These are phyloP conservation scores for Syncephalis fuscata DNA, from an alignment of 371 early-diverging fungal species.

Conservation along the genomic window DNA sequence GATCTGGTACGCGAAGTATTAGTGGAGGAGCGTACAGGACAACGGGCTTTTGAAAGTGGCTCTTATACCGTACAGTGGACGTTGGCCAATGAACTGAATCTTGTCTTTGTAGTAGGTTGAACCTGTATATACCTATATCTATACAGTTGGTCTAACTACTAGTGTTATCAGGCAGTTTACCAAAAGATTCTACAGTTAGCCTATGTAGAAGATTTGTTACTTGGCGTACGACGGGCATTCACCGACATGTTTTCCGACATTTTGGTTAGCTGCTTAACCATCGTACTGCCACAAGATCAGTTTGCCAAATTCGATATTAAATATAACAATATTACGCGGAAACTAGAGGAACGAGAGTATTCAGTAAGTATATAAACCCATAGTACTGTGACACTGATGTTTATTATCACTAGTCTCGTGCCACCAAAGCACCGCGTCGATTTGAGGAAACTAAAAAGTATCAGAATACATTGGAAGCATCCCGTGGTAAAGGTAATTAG, in stretches of 20 bases:
- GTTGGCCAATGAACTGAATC: conserved; percentile 66
- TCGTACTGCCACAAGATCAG: neutral
- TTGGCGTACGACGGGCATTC: conserved; percentile 18
- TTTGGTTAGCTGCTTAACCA: neutral
- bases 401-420: no score
- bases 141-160: no score
- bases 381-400: neutral
- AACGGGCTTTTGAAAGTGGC: conserved; percentile 35
- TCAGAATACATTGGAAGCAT: conserved; percentile 49
- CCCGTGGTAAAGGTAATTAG: conserved; percentile 35
- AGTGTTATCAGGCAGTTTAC: conserved; percentile 62
- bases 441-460: conserved; percentile 77
- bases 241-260: neutral
- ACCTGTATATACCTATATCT: no score
- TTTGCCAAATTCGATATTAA: neutral
- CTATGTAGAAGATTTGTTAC: conserved; percentile 73
- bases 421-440: conserved; percentile 39
- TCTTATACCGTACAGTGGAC: conserved; percentile 67
- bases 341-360: no score
- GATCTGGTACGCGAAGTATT: conserved; percentile 57
- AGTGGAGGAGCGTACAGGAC: conserved; percentile 54
- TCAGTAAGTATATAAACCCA: conserved; percentile 2
- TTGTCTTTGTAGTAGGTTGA: conserved; percentile 67
- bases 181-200: conserved; percentile 74
- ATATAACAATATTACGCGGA: neutral